Percentiles rank a stretch among this genome's conserved stretches.
Evolutionary conservation across 805 yeast genomes (phyloP).

Genomic region (Torulaspora microellipsoides): DNA sequence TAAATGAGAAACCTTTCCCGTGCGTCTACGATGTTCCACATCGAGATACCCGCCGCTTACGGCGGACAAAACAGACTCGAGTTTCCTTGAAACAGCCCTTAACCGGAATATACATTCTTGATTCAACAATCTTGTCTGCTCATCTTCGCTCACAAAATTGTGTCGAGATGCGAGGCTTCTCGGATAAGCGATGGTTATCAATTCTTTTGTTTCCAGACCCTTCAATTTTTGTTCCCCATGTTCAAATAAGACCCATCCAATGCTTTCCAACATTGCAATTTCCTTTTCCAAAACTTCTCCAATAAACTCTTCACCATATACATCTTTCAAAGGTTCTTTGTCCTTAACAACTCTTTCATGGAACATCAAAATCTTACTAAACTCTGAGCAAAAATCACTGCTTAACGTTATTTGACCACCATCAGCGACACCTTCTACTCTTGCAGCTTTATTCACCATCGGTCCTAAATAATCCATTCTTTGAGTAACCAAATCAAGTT

Average conservation of each 20-base stretch:
- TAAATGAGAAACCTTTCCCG: slow-evolving; percentile 5
- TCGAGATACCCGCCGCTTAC: slow-evolving; percentile 41
- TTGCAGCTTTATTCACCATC: slow-evolving; percentile 91
- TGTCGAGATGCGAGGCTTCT: slow-evolving; percentile 55
- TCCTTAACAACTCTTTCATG: slow-evolving; percentile 33
- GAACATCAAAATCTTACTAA: slow-evolving; percentile 49
- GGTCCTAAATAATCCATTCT: slow-evolving; percentile 99
- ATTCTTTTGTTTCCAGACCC: slow-evolving; percentile 91
- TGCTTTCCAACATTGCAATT: slow-evolving; percentile 55
- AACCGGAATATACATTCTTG: slow-evolving; percentile 46
- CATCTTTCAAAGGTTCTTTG: slow-evolving; percentile 34
- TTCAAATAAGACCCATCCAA: slow-evolving; percentile 63
- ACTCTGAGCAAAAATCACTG: slow-evolving; percentile 72
- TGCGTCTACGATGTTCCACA: slow-evolving; percentile 9
- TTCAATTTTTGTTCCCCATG: slow-evolving; percentile 87
- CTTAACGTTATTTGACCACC: slow-evolving; percentile 97
- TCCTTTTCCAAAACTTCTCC: slow-evolving; percentile 64
- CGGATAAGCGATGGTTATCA: slow-evolving; percentile 76
- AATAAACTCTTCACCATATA: slow-evolving; percentile 42
- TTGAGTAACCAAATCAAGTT: slow-evolving; percentile 86
- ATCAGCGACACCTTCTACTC: slow-evolving; percentile 91
- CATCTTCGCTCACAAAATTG: slow-evolving; percentile 40
- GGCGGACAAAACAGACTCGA: slow-evolving; percentile 55
- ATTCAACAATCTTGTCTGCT: slow-evolving; percentile 28
- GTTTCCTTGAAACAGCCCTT: slow-evolving; percentile 48